Evolutionary conservation across 2,329 filamentous ascomycete species (phyloP).

Genomic region (Chaetomium globosum): DNA sequence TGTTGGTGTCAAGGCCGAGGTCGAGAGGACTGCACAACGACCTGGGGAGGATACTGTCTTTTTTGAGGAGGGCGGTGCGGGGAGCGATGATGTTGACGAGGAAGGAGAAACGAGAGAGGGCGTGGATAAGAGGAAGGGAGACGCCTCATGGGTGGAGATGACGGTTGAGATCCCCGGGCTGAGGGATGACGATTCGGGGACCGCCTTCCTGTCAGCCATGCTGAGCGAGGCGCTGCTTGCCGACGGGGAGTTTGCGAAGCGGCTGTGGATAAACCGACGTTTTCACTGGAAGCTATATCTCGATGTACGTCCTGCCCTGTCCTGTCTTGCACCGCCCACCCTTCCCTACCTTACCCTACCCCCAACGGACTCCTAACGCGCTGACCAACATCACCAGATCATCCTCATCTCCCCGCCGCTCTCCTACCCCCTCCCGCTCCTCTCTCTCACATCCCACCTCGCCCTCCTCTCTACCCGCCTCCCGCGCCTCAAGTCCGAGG

Average conservation of each 20-base stretch:
- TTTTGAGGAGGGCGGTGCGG: constrained; percentile 35
- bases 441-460: constrained; percentile 90
- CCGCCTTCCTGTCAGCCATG: constrained; percentile 86
- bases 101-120: constrained; percentile 40
- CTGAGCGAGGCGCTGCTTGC: constrained; percentile 81
- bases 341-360: no score
- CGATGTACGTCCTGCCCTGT: constrained; percentile 65
- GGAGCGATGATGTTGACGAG: constrained; percentile 37
- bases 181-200: constrained; percentile 86
- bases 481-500: constrained; percentile 81
- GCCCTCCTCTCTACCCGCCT: constrained; percentile 86
- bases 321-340: no score
- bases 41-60: constrained; percentile 37
- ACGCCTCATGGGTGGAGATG: constrained; percentile 81
- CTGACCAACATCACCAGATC: constrained; percentile 59
- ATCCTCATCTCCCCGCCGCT: constrained; percentile 89
- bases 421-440: constrained; percentile 88
- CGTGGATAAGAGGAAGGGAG: constrained; percentile 50
- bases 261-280: constrained; percentile 81
- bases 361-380: background rate
- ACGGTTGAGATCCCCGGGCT: constrained; percentile 88
- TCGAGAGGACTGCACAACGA: constrained; percentile 66
- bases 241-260: constrained; percentile 68
- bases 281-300: constrained; percentile 98
- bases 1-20: constrained; percentile 92